phyloP scores from a whole-genome alignment of 2,329 filamentous ascomycete genomes.

The Sarocladiaceae sp. region DNA sequence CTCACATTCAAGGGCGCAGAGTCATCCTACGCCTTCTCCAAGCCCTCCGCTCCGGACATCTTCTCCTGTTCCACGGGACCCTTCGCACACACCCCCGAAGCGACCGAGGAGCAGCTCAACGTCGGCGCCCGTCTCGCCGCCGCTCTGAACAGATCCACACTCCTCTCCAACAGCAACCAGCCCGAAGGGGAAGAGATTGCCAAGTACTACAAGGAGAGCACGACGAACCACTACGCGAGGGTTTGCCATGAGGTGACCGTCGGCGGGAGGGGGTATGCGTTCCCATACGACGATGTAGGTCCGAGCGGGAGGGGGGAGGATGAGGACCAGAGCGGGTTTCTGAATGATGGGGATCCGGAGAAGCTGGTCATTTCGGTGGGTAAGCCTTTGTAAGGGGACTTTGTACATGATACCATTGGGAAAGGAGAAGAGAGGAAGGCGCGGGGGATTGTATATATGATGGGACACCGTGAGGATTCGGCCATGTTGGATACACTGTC shows the following conservation, averaged over 20 bases:
- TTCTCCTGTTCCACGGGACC: conserved; percentile 51
- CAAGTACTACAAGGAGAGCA: conserved; percentile 44
- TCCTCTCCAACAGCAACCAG: conserved; percentile 46
- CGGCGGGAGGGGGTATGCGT: conserved; percentile 59
- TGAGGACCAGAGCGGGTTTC: conserved; percentile 55
- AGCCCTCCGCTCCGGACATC: conserved; percentile 42
- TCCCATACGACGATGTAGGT: conserved; percentile 65
- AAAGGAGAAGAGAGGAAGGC: neutral
- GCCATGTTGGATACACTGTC: neutral
- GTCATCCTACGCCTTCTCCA: conserved; percentile 36
- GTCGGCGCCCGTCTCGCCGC: conserved; percentile 70
- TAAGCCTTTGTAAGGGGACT: conserved; percentile 22
- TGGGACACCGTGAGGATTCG: neutral
- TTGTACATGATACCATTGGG: too few species aligned
- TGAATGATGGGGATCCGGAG: conserved; percentile 50
- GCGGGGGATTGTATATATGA: neutral
- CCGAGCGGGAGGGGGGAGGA: conserved; percentile 33
- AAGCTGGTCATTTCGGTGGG: conserved; percentile 53
- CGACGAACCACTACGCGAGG: conserved; percentile 62
- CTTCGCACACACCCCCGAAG: conserved; percentile 39
- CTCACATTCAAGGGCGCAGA: conserved; percentile 28
- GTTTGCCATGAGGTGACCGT: conserved; percentile 56
- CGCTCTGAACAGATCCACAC: conserved; percentile 67
- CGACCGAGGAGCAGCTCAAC: conserved; percentile 45
- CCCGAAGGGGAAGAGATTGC: conserved; percentile 42